These are phyloP conservation scores for Vicia villosa DNA, from an alignment of 306 rosid genomes.

Conservation along the genomic window DNA sequence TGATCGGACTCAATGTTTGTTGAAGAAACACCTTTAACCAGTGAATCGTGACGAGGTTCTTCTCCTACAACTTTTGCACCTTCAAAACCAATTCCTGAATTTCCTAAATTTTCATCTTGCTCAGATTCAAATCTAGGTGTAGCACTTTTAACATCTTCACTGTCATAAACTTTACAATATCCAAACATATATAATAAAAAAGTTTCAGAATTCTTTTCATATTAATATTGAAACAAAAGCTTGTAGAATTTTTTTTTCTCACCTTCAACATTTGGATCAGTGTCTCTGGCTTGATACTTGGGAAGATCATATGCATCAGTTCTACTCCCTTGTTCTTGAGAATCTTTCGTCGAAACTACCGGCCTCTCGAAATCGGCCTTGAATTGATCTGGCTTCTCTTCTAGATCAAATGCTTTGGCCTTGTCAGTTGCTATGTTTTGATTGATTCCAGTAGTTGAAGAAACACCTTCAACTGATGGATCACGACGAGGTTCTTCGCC, in stretches of 20 bases:
- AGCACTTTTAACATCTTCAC: constrained; percentile 29
- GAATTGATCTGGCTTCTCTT: constrained; percentile 15
- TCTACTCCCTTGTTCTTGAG: constrained; percentile 38
- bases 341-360: constrained; percentile 50
- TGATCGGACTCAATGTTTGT: constrained; percentile 3
- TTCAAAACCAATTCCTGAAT: constrained; percentile 20
- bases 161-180: constrained; percentile 49
- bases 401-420: constrained; percentile 27
- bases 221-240: neutral
- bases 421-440: constrained; percentile 22
- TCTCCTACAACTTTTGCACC: constrained; percentile 28
- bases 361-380: constrained; percentile 49
- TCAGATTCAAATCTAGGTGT: constrained; percentile 2
- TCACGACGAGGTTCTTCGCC: constrained; percentile 1
- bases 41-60: constrained; percentile 8
- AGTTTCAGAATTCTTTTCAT: neutral
- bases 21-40: constrained; percentile 37
- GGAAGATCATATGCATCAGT: constrained; percentile 29
- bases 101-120: constrained; percentile 29
- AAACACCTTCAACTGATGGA: constrained; percentile 33
- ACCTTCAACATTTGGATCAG: constrained; percentile 58
- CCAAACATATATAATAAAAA: constrained; percentile 1
- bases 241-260: neutral
- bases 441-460: constrained; percentile 30
- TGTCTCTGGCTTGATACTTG: constrained; percentile 51